Base-by-base conservation (phyloP, 2,329 filamentous ascomycete species). In the Penicillium sp. region DNA sequence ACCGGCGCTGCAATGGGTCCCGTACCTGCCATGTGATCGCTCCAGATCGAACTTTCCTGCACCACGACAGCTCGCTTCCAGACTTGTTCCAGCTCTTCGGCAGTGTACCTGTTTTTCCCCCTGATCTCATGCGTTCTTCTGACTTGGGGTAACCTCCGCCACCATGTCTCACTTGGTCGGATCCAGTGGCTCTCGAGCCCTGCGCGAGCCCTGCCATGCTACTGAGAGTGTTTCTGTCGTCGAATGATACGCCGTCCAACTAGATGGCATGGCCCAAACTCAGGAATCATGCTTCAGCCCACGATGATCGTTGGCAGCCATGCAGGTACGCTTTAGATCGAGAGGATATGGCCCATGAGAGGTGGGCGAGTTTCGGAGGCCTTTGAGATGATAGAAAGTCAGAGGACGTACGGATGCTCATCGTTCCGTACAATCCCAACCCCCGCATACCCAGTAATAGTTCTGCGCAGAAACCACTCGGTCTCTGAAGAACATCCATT, bases 261-360 rank as follows among this genome's bases (percentile, higher is more conserved):
- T 3, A 42, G 18, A 41, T 24, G 23, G 6, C n/a, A 36, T 21
- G 36, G 36, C 9, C 18, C 36, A 21, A 39, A 39, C 36, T 42
- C 41, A 42, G 24, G 21, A 26, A 8, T 26, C 41, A 16, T 8
- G 8, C 4, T 42, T 28, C 8, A 26, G 21, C 23, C 41, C 28
- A 13, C n/a, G 39, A 49, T 31, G 29, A 49, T 33, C 46, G 23
- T 24, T 24, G 31, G 41, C 21, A 29, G 15, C 23, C 24, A 49
- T 49, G 47, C 47, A 49, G 47, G 41, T 49, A 43, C 47, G 10
- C 21, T 8, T 7, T n/a, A 49, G 41, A 49, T 49, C 41, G 31
- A 49, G 28, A 5, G 15, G 28, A 26, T 24, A 28, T 29, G 29
- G 21, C 46, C 41, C 39, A 33, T 13, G 23, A 21, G 23, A 42